Evolutionary conservation across 306 rosid species (phyloP).

Genomic region (cucumber (Cucumis sativus)): DNA sequence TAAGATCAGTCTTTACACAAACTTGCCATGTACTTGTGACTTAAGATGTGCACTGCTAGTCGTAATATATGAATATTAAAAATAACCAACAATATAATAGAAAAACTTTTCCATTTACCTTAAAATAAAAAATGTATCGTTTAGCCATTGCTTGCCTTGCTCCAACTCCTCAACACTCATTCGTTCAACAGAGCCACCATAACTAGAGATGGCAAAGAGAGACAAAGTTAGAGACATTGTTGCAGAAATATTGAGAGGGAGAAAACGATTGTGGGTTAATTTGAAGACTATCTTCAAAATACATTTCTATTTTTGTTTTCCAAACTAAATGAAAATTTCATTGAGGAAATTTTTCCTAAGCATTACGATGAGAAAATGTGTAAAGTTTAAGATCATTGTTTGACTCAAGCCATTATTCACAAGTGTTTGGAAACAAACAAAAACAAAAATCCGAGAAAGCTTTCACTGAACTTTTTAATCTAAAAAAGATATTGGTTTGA

Average conservation of each 20-base stretch:
- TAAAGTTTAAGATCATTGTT: too few relatives aligned
- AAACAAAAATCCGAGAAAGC: not conserved
- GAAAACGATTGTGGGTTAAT: not conserved
- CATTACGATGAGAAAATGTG: too few relatives aligned
- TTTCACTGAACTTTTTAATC: not conserved
- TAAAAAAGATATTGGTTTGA: not conserved
- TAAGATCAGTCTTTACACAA: not conserved
- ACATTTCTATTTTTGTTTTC: not conserved
- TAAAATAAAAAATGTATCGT: conserved; percentile 61
- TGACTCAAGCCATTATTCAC: not conserved
- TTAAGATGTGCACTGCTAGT: not conserved
- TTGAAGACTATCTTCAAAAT: not conserved
- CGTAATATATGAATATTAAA: not conserved
- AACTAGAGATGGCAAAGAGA: conserved; percentile 31
- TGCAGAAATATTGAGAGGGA: not conserved
- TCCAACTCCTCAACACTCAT: conserved; percentile 62
- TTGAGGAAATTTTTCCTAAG: not conserved
- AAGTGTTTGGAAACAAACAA: not conserved
- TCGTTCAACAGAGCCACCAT: conserved; percentile 44
- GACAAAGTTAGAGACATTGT: not conserved
- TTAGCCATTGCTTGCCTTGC: conserved; percentile 73
- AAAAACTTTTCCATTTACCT: conserved; percentile 33
- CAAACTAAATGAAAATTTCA: not conserved
- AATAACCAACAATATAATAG: not conserved
- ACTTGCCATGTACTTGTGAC: not conserved